A percentile compares a stretch with the other conserved stretches of the same genome.
Evolutionary conservation across 495 filamentous ascomycete species (phyloP).

Genomic region (Lasiosphaeriaceae sp.): DNA sequence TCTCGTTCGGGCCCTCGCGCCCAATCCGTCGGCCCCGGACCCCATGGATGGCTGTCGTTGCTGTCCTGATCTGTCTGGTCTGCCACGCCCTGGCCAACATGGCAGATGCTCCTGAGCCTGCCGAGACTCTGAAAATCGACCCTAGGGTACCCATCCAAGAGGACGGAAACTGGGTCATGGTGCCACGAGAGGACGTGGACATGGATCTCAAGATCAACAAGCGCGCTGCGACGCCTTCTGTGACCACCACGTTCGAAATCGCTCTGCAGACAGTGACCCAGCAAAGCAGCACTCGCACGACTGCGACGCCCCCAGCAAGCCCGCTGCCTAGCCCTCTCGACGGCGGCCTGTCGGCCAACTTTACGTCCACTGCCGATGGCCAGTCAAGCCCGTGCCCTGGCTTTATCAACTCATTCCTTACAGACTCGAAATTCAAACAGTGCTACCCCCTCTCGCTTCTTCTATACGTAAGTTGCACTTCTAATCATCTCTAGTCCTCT

Average conservation of each 20-base stretch:
- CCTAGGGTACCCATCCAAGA: constrained; percentile 27
- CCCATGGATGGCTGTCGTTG: constrained; percentile 30
- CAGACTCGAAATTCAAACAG: constrained; percentile 55
- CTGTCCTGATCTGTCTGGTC: constrained; percentile 31
- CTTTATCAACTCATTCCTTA: constrained; percentile 67
- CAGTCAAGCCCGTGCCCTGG: constrained; percentile 49
- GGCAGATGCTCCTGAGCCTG: constrained; percentile 24
- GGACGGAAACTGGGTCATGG: constrained; percentile 36
- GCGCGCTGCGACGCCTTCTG: constrained; percentile 16
- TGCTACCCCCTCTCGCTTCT: constrained; percentile 76
- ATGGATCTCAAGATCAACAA: constrained; percentile 14
- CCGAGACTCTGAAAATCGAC: constrained; percentile 35
- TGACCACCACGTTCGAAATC: constrained; percentile 34
- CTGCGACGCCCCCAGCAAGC: constrained; percentile 29
- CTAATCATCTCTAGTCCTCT: neutral
- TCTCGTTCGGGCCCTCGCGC: constrained; percentile 3
- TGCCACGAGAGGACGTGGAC: constrained; percentile 31
- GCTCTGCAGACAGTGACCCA: constrained; percentile 32
- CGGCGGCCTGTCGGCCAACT: constrained; percentile 64
- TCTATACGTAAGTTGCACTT: constrained; percentile 51
- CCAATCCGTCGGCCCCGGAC: constrained; percentile 21
- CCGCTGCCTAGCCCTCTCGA: constrained; percentile 70
- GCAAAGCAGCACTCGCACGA: constrained; percentile 13
- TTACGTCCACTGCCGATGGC: constrained; percentile 41
- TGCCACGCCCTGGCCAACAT: constrained; percentile 25